Conservation (phyloP, 495 filamentous ascomycete genomes). For the Penicillium longicatenatum region DNA sequence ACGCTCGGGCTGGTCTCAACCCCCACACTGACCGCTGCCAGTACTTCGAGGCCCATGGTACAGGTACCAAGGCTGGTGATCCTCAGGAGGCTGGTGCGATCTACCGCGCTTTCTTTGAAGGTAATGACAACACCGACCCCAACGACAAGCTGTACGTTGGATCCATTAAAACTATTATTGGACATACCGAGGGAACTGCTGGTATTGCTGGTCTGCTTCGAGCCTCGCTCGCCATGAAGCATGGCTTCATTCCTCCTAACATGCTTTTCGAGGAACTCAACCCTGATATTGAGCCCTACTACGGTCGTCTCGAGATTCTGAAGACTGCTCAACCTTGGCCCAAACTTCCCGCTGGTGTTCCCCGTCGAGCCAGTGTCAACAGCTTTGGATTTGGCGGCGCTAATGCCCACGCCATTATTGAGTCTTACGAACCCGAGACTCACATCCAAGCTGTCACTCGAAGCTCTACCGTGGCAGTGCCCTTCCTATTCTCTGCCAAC, state of each 20-base stretch:
- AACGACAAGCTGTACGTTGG: conserved; percentile 15
- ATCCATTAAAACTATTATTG: conserved; percentile 3
- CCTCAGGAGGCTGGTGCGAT: conserved; percentile 53
- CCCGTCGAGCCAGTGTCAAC: conserved; percentile 36
- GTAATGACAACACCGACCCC: conserved; percentile 26
- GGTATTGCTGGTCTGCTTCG: conserved; percentile 62
- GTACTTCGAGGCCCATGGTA: conserved; percentile 45
- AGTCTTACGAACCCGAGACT: conserved; percentile 5
- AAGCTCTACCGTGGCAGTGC: not conserved
- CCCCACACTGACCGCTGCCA: conserved; percentile 7
- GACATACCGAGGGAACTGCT: conserved; percentile 51
- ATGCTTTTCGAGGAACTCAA: conserved; percentile 52
- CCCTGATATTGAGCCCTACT: conserved; percentile 44
- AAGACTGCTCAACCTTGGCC: conserved; percentile 23
- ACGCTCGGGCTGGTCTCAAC: conserved; percentile 47
- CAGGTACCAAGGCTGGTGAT: conserved; percentile 62
- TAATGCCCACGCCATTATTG: conserved; percentile 3
- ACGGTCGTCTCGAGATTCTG: conserved; percentile 41
- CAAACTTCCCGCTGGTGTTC: conserved; percentile 2
- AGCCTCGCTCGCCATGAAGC: conserved; percentile 47
- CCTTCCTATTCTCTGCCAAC: not conserved
- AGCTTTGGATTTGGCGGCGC: conserved; percentile 3
- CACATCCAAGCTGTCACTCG: not conserved
- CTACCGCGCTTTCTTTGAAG: conserved; percentile 26
- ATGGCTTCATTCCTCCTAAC: conserved; percentile 54